Evolutionary conservation across 768 basidiomycete genomes (phyloP), one percentile per base, ranked within the genome.

Genomic region (Suillus fuscotomentosus): DNA sequence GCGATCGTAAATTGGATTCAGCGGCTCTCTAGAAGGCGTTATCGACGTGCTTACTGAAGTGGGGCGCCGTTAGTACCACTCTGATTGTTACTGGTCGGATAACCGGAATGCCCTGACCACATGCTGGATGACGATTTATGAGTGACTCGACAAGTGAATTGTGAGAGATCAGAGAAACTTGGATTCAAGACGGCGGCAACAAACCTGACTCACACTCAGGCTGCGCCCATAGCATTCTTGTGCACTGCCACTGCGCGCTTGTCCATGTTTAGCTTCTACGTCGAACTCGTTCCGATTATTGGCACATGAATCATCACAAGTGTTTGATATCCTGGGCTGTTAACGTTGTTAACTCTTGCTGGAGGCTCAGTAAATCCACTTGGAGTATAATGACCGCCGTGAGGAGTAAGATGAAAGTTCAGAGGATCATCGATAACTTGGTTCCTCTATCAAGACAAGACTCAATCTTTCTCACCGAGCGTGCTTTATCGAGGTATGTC

Each of bases 41-140:
- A 31, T 38, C 9, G n/a, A 45, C 39, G 41, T 11, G 65, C 73
- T 66, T 39, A 73, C 72, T 60, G 62, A 39, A 22, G 60, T 27
- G 55, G 24, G 27, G 61, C 63, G 36, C 59, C 10, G 3, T 9
- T 20, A 10, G 31, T 34, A 34, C 31, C 53, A 53, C 60, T 61
- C 9, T n/a, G 42, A 39, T 56, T 15, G 39, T 15, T 60, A 43
- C 57, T 50, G 22, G 64, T 36, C 3, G 53, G 59, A 60, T 70
- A 22, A 20, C 59, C 27, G 9, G 66, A 56, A 39, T 61, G 55
- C 47, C 59, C 60, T 65, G 63, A 17, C 63, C 66, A 64, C 66
- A 66, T 66, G 8, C 5, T 60, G n/a, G 38, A 54, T 13, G 24
- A 62, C 5, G 20, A 56, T 61, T 27, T 27, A 24, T 27, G 13